Conservation (phyloP, 768 basidiomycete genomes). For the Omphalotus guepiniiformis region DNA sequence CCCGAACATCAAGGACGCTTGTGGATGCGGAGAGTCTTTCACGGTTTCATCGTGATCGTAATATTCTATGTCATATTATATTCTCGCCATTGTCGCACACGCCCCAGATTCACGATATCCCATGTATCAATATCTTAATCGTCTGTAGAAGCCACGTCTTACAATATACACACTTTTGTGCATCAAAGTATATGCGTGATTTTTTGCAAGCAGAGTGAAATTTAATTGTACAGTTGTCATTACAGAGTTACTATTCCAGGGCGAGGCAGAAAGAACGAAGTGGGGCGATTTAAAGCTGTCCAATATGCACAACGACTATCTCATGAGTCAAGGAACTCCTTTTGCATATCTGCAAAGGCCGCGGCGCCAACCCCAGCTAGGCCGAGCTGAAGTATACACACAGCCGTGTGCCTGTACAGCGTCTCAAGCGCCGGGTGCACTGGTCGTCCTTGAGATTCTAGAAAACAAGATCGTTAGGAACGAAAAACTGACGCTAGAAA, state of each 20-base stretch:
- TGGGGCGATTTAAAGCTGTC: no score
- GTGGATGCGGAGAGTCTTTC: conserved; percentile 94
- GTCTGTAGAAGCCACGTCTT: background rate
- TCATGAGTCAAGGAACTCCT: conserved; percentile 61
- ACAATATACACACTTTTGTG: background rate
- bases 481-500: background rate
- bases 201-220: no score
- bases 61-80: no score
- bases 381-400: conserved; percentile 68
- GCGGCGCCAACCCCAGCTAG: conserved; percentile 70
- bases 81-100: background rate
- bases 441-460: conserved; percentile 78
- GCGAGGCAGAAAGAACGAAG: no score
- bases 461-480: conserved; percentile 5
- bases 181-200: background rate
- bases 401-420: conserved; percentile 70
- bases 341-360: conserved; percentile 76
- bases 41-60: conserved; percentile 57
- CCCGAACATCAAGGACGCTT: conserved; percentile 92
- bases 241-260: no score
- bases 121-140: conserved; percentile 10
- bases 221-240: no score
- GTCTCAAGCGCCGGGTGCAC: conserved; percentile 68
- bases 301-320: no score
- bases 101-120: background rate